These are phyloP conservation scores for Sambucus nigra DNA, from an alignment of 129 eudicot genomes.

Conservation along the genomic window DNA sequence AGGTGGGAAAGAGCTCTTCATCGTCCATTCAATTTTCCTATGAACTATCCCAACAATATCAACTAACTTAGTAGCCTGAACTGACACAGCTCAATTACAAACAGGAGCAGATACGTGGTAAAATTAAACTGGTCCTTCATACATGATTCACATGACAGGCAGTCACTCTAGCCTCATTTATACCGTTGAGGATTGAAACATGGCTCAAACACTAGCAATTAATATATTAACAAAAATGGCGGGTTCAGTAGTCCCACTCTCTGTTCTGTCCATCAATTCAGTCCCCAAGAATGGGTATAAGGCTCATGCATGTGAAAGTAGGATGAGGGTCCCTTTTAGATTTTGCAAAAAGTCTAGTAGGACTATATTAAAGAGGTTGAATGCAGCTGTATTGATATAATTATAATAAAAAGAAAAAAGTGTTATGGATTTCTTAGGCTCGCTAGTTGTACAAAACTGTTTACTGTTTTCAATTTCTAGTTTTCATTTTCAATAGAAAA, in stretches of 20 bases:
- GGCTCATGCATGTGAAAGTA: constrained; percentile 6
- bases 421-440: too few species aligned
- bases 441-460: too few species aligned
- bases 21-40: background rate
- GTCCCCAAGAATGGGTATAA: constrained; percentile 19
- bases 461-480: too few species aligned
- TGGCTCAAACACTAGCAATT: background rate
- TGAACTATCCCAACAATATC: background rate
- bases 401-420: too few species aligned
- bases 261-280: constrained; percentile 16
- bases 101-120: background rate
- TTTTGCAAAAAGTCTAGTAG: constrained; percentile 11
- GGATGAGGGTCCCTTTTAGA: constrained; percentile 3
- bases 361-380: constrained; percentile 33
- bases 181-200: background rate
- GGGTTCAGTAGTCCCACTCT: constrained; percentile 13
- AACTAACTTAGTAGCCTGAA: background rate
- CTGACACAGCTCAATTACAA: constrained; percentile 9
- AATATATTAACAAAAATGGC: constrained; percentile 19
- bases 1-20: background rate
- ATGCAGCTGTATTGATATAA: too few species aligned
- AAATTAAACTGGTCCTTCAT: background rate
- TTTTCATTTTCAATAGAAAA: too few species aligned
- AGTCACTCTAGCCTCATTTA: background rate
- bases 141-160: background rate